A percentile compares a stretch with the other conserved stretches of the same genome.
Evolutionary conservation across 108 stramenopile species (phyloP).

Genomic region (Asterionellopsis glacialis): DNA sequence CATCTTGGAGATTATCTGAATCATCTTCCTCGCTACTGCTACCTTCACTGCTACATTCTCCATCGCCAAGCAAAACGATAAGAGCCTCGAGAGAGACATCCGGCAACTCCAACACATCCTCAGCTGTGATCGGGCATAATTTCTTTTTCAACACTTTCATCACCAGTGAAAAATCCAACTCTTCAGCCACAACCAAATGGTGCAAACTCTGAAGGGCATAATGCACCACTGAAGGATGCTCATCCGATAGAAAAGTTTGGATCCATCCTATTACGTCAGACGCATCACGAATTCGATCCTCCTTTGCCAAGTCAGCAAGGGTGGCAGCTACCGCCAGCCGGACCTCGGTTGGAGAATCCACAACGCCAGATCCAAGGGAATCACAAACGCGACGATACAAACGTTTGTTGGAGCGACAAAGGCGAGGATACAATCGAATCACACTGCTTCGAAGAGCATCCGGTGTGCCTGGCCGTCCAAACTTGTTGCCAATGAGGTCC

Average conservation of each 20-base stretch:
- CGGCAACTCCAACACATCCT: constrained; percentile 29
- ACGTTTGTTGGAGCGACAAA: constrained; percentile 57
- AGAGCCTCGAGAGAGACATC: constrained; percentile 49
- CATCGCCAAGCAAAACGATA: constrained; percentile 53
- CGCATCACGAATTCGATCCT: constrained; percentile 62
- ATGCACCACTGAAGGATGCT: constrained; percentile 37
- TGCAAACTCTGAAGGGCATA: constrained; percentile 50
- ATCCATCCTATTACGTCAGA: constrained; percentile 62
- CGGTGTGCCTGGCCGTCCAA: constrained; percentile 28
- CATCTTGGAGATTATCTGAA: constrained; percentile 5
- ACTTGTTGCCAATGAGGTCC: constrained; percentile 40
- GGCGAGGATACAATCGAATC: constrained; percentile 50
- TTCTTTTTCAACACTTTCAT: constrained; percentile 64
- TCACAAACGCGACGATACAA: constrained; percentile 61
- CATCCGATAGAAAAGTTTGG: constrained; percentile 50
- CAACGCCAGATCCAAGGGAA: constrained; percentile 41
- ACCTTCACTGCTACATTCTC: constrained; percentile 36
- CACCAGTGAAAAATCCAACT: constrained; percentile 69
- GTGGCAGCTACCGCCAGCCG: constrained; percentile 63
- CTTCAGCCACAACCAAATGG: constrained; percentile 53
- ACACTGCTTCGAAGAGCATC: constrained; percentile 35
- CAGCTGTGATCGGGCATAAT: constrained; percentile 31
- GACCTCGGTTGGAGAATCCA: constrained; percentile 23
- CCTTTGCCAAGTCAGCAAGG: constrained; percentile 55
- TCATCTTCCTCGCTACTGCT: constrained; percentile 28